Percentiles rank a stretch among this genome's conserved stretches.
These are phyloP conservation scores for Plasmodium gallinaceum DNA, from an alignment of 169 alveolate species.

Conservation along the genomic window DNA sequence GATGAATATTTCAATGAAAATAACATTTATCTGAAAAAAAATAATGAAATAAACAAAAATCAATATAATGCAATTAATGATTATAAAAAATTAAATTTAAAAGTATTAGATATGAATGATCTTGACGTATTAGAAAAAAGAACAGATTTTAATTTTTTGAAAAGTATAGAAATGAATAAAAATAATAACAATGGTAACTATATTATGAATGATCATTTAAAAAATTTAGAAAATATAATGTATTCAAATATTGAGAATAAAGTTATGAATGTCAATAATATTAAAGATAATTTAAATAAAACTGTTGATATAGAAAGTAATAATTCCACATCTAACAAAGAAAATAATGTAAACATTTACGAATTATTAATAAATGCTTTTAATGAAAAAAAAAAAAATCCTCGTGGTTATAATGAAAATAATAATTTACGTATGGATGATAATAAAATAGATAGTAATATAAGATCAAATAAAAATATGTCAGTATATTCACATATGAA, in stretches of 20 bases:
- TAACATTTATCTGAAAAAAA: neutral
- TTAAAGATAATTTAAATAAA: neutral
- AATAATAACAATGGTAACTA: neutral
- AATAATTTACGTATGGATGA: neutral
- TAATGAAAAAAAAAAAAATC: slow-evolving; percentile 33
- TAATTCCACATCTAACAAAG: neutral
- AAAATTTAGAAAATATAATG: neutral
- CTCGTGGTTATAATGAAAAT: neutral
- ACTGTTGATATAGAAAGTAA: neutral
- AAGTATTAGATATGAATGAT: slow-evolving; percentile 3
- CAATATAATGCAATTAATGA: slow-evolving; percentile 1
- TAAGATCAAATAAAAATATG: neutral
- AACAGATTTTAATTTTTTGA: neutral
- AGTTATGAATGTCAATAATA: neutral
- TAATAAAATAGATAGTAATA: neutral
- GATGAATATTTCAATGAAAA: neutral
- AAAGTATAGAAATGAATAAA: neutral
- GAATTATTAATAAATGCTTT: slow-evolving; percentile 55
- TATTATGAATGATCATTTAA: neutral
- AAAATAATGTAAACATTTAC: slow-evolving; percentile 25
- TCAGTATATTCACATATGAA: neutral
- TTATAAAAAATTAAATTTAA: slow-evolving; percentile 14
- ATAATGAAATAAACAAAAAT: neutral
- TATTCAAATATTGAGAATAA: neutral
- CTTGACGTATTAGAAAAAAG: slow-evolving; percentile 16